Evolutionary conservation across 345 rosid species (phyloP), one percentile per base, ranked within the genome.

Genomic region (Barbarea vulgaris): DNA sequence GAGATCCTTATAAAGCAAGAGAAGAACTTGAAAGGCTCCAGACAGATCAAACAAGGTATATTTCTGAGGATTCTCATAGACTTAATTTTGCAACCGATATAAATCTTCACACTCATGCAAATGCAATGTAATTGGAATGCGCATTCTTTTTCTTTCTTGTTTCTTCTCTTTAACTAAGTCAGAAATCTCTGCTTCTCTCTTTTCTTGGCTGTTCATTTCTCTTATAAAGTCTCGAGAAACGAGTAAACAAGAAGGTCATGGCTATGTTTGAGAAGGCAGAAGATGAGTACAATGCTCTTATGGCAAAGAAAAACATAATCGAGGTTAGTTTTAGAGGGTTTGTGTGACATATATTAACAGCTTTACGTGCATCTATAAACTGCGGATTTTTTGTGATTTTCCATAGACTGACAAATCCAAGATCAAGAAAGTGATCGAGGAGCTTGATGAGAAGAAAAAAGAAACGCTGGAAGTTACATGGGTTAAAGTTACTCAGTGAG

Each of bases 221-320:
- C 65, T 24, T 57, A 30, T 77, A 74, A 81, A 91, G 98, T 48
- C 91, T 89, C 7, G 98, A 91, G 84, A 93, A 93, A 82, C 87
- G 98, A 83, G 98, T 93, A 56, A 93, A 91, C 86, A 91, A 93
- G 90, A 91, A 93, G 81, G 97, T 91, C 52, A 93, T 91, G 94
- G 86, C 93, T 2, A 91, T 93, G 97, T 93, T 93, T 69, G 97
- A 93, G 84, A 93, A 93, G 77, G 97, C 98, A 53, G 98, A 93
- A 71, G 96, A 93, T 79, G 98, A 93, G 72, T 91, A 89, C 77
- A 87, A 86, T 78, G 94, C 89, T 71, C 81, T 93, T 81, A 84
- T 86, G 71, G 83, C 91, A 25, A 91, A 89, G 88, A 93, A 93
- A 70, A 91, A 82, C 82, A 93, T 87, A 57, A 89, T 93, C 46